Percentiles rank a stretch among this genome's conserved stretches.
phyloP scores from a whole-genome alignment of 2,329 filamentous ascomycete genomes.

The Neofusicoccum sp. region DNA sequence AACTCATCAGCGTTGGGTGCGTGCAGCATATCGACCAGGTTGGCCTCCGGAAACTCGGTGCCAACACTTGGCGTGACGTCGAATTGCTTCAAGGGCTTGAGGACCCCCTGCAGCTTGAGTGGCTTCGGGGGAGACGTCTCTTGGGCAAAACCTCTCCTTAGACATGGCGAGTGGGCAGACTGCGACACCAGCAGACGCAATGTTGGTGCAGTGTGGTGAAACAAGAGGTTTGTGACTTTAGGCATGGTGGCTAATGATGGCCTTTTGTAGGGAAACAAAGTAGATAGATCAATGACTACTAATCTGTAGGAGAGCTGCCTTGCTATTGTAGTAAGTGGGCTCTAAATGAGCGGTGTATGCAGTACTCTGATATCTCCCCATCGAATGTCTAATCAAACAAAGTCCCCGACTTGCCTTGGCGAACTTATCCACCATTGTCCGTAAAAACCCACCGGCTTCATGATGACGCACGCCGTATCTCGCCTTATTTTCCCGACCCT shows the following conservation, averaged over 20 bases:
- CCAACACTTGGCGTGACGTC: slow-evolving; percentile 66
- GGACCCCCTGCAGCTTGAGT: slow-evolving; percentile 52
- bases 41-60: slow-evolving; percentile 59
- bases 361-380: neutral
- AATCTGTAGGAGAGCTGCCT: neutral
- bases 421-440: too few species aligned
- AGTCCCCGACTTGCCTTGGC: too few species aligned
- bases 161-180: neutral
- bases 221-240: neutral
- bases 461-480: too few species aligned
- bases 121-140: slow-evolving; percentile 35
- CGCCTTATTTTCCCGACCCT: too few species aligned
- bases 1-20: slow-evolving; percentile 65
- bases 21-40: slow-evolving; percentile 65
- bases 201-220: neutral
- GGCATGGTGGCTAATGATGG: neutral
- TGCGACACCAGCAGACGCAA: neutral
- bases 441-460: too few species aligned
- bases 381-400: neutral
- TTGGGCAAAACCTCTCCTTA: neutral
- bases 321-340: neutral
- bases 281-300: neutral
- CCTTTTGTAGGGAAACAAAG: neutral
- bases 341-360: neutral
- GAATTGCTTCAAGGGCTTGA: slow-evolving; percentile 57